Evolutionary conservation across 768 basidiomycete species (phyloP), one percentile per base, ranked within the genome.

Genomic region (Pleurotus pulmonarius): DNA sequence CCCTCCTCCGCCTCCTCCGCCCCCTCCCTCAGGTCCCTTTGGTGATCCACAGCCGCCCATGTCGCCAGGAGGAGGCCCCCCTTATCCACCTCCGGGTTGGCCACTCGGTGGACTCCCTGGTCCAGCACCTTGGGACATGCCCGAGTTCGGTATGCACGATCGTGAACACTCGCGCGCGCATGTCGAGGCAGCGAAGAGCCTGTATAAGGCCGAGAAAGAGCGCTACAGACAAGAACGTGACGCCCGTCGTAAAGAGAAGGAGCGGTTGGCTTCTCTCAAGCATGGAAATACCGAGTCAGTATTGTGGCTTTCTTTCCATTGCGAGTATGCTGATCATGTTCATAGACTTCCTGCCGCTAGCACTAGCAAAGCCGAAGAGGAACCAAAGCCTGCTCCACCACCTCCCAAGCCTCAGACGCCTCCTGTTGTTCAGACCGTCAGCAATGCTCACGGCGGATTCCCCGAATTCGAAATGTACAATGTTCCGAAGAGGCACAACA

Each of bases 141-240:
- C 15, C 51, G 25, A 55, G 39, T 34, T 34, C 8, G 58, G 62
- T 38, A 65, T 67, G 43, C 61, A 65, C 5, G 64, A 72, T 8
- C 63, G 72, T 2, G 70, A 75, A 46, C 73, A 78, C 26, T 60
- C 78, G 49, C 70, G 71, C 37, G 73, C 73, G 25, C 74, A 81
- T 26, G 79, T 90, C 3, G 83, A 90, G 62, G 80, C 73, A 16
- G 87, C 89, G 0, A 92, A 89, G 61, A 74, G 73, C 24, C 69
- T 71, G 20, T 92, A 92, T 67, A 87, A 82, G 69, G 76, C 75
- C 1, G 81, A 85, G 68, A 92, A 92, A 64, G 87, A 88, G 62
- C 74, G 73, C 20, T 89, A 90, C 62, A 80, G 87, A 25, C 71
- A 71, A 60, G 82, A 85, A 52, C 78, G 82, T 52, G 81, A 83